Base-by-base conservation (phyloP, 805 yeast genomes). In the Lipomyces yamadae region DNA sequence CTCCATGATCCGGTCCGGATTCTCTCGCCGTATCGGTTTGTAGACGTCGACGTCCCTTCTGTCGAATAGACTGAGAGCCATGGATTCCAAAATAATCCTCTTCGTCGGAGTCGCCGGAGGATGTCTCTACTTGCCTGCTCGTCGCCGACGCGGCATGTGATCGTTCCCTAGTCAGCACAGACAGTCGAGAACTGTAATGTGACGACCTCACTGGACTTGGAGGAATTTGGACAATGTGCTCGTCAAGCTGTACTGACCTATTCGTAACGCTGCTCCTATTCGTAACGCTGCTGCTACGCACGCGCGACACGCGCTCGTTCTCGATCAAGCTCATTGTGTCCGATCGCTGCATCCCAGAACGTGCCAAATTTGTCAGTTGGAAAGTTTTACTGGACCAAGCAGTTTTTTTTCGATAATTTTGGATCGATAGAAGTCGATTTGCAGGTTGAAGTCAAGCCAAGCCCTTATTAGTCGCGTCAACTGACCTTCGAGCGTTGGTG, bases 191-290 rank as follows among this genome's bases (percentile, higher is more conserved):
- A 10, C 4, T 24, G 13, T 10, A 11, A 24, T 24, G 30, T n/a
- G 55, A 29, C 34, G 55, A 29, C n/a, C 55, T 32, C 30, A 52
- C 55, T 3, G 55, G 55, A 24, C 55, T 52, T 5, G 34, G 55
- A n/a, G 55, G 55, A 52, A 52, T 52, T 11, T 24, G 5, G 55
- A 52, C 55, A 13, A 52, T 52, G 55, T 52, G 55, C 55, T 52
- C 55, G 55, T 29, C 55, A 52, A 11, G 33, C 7, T 32, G 34
- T 11, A 29, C 18, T n/a, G 55, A 32, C 32, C 30, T 18, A 24
- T 52, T 52, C 55, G n/a, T 18, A 24, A 52, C 8, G 33, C 29
- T 52, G 34, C 18, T 52, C 33, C 30, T 52, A 3, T 52, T 52
- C 55, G n/a, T 18, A 24, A 52, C 8, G 33, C 29, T 52, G 34